Conservation (phyloP, 495 filamentous ascomycete genomes). For the Hypoxylon fragiforme region DNA sequence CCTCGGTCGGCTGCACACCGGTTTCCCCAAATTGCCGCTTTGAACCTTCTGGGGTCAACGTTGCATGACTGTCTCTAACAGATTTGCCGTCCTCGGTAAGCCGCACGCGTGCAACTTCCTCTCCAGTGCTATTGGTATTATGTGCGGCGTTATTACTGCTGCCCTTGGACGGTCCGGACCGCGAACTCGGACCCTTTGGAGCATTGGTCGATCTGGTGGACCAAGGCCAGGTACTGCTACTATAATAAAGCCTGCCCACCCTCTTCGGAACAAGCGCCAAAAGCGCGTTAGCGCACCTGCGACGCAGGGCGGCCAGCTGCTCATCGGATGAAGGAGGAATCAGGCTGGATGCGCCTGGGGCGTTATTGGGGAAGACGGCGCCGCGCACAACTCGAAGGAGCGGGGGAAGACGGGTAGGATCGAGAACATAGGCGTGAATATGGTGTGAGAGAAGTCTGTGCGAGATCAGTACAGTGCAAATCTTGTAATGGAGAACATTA, state of each 20-base stretch:
- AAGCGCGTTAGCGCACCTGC: conserved; percentile 57
- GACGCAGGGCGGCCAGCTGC: conserved; percentile 51
- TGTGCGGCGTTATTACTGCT: conserved; percentile 32
- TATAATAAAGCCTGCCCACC: conserved; percentile 58
- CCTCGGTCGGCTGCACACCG: conserved; percentile 35
- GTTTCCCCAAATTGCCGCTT: conserved; percentile 47
- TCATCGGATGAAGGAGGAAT: conserved; percentile 51
- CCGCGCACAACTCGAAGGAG: conserved; percentile 72
- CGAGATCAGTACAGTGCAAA: conserved; percentile 35
- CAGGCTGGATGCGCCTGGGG: conserved; percentile 52
- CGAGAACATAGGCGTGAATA: conserved; percentile 65
- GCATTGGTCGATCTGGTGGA: conserved; percentile 24
- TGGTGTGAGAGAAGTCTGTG: conserved; percentile 75
- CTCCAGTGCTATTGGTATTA: conserved; percentile 33
- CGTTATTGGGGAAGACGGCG: conserved; percentile 79
- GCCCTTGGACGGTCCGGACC: conserved; percentile 36
- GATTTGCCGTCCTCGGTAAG: conserved; percentile 42
- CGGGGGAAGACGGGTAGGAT: conserved; percentile 69
- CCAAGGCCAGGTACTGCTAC: conserved; percentile 38
- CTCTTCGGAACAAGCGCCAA: conserved; percentile 53
- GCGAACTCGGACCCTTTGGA: conserved; percentile 29
- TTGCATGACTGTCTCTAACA: conserved; percentile 41
- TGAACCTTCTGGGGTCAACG: conserved; percentile 39
- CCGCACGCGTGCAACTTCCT: conserved; percentile 35
- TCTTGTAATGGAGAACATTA: conserved; percentile 31